Conservation (phyloP, 2,329 filamentous ascomycete genomes). For the Epichloe aotearoae region DNA sequence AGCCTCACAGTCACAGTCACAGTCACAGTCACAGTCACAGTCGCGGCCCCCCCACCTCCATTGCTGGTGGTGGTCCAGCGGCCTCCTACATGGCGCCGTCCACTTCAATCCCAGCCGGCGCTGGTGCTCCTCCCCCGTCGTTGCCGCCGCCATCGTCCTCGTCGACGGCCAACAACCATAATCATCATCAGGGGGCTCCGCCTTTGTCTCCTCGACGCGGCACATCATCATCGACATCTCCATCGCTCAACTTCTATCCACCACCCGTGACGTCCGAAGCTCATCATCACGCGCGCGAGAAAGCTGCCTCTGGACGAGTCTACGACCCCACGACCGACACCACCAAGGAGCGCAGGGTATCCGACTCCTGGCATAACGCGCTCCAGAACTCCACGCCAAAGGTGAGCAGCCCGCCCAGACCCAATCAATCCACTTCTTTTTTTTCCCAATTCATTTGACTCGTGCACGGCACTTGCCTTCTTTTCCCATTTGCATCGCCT, state of each 20-base stretch:
- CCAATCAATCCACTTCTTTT: conserved; percentile 16
- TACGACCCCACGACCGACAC: conserved; percentile 42
- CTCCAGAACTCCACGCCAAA: conserved; percentile 31
- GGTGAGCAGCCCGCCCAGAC: conserved; percentile 24
- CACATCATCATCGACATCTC: conserved; percentile 15
- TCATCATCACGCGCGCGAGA: conserved; percentile 23
- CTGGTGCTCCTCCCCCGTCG: conserved; percentile 18
- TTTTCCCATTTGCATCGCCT: conserved; percentile 3
- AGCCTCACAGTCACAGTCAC: conserved; percentile 11
- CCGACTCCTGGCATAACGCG: conserved; percentile 35
- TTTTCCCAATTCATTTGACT: conserved; percentile 8
- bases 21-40: conserved; percentile 13
- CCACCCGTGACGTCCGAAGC: conserved; percentile 5
- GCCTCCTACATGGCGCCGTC: conserved; percentile 24
- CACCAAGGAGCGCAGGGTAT: conserved; percentile 31
- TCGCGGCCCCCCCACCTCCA: conserved; percentile 9
- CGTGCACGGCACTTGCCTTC: conserved; percentile 7
- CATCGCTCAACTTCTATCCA: conserved; percentile 11
- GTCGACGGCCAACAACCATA: conserved; percentile 7
- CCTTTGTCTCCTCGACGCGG: conserved; percentile 31
- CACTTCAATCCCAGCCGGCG: conserved; percentile 12
- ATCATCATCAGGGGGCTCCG: conserved; percentile 16
- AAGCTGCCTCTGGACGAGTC: conserved; percentile 31
- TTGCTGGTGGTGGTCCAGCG: not conserved
- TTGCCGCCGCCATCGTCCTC: conserved; percentile 16